Conservation (phyloP, 2,329 filamentous ascomycete species). For the Claviceps lovelessii region DNA sequence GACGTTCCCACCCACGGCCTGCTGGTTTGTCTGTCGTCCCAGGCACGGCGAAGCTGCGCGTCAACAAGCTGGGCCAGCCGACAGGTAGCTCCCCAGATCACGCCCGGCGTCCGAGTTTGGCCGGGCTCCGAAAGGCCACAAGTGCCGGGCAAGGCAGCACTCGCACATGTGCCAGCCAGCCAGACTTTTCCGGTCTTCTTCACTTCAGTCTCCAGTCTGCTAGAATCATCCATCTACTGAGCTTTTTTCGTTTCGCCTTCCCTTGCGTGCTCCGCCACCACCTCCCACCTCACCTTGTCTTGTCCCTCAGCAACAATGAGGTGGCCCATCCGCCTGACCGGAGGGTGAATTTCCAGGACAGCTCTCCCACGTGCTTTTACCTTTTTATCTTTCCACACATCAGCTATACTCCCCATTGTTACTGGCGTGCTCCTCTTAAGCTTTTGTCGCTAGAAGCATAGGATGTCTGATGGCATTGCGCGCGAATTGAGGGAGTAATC, state of each 20-base stretch:
- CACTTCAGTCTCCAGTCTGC: not conserved
- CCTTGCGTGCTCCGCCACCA: slow-evolving; percentile 1
- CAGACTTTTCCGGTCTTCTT: not conserved
- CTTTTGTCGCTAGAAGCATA: slow-evolving; percentile 1
- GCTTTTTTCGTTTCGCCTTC: not conserved
- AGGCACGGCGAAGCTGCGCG: slow-evolving; percentile 26
- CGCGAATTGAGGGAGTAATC: not conserved
- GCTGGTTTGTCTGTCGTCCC: slow-evolving; percentile 14
- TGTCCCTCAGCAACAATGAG: slow-evolving; percentile 12
- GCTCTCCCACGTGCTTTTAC: slow-evolving; percentile 6
- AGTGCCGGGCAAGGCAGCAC: not conserved
- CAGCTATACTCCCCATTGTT: not conserved
- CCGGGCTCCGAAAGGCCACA: slow-evolving; percentile 10
- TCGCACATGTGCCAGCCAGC: not conserved
- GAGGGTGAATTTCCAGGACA: slow-evolving; percentile 9
- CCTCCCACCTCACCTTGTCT: not conserved
- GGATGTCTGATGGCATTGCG: slow-evolving; percentile 1
- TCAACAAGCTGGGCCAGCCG: slow-evolving; percentile 18
- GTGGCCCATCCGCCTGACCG: slow-evolving; percentile 16
- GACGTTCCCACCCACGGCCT: slow-evolving; percentile 16
- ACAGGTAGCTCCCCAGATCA: not conserved
- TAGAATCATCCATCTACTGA: not conserved
- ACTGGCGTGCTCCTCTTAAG: not conserved
- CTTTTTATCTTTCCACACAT: slow-evolving; percentile 1
- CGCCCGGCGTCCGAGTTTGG: slow-evolving; percentile 14